A percentile compares a stretch with the other conserved stretches of the same genome.
Evolutionary conservation across 805 yeast species (phyloP).

Genomic region (Saturnispora serradocipensis): DNA sequence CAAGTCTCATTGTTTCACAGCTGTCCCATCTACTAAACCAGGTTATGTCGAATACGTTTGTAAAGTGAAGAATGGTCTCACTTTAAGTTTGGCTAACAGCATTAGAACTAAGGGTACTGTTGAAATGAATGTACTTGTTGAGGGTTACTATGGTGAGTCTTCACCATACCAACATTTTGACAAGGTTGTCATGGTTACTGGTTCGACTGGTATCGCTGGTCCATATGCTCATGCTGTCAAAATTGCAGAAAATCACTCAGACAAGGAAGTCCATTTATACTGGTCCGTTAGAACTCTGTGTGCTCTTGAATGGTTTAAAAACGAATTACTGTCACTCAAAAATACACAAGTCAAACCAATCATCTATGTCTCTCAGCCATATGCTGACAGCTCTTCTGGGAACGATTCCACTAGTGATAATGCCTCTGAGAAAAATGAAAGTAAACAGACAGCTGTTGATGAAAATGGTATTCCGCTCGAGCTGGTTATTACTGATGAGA

Average conservation of each 20-base stretch:
- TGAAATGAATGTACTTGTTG: constrained; percentile 35
- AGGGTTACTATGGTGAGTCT: constrained; percentile 67
- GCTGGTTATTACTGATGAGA: constrained; percentile 3
- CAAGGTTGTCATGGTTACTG: constrained; percentile 53
- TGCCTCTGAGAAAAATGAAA: constrained; percentile 1
- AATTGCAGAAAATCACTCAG: constrained; percentile 24
- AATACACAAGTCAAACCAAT: constrained; percentile 29
- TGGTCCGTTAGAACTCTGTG: constrained; percentile 56
- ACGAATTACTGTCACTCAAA: constrained; percentile 32
- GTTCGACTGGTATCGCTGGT: constrained; percentile 71
- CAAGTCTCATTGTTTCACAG: constrained; percentile 61
- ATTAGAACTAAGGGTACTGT: constrained; percentile 14
- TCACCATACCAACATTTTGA: constrained; percentile 43
- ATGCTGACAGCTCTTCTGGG: constrained; percentile 7
- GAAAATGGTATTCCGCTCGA: background rate
- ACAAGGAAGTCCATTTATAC: constrained; percentile 35
- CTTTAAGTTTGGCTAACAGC: constrained; percentile 31
- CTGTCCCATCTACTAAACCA: constrained; percentile 32
- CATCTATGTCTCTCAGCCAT: constrained; percentile 34
- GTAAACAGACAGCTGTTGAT: background rate
- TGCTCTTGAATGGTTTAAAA: constrained; percentile 42
- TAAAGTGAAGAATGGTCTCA: constrained; percentile 51
- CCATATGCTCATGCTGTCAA: constrained; percentile 34
- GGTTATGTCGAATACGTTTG: constrained; percentile 35
- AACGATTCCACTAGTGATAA: constrained; percentile 4